Base-by-base conservation (phyloP, 345 rosid genomes). In the Dipteronia dyeriana region DNA sequence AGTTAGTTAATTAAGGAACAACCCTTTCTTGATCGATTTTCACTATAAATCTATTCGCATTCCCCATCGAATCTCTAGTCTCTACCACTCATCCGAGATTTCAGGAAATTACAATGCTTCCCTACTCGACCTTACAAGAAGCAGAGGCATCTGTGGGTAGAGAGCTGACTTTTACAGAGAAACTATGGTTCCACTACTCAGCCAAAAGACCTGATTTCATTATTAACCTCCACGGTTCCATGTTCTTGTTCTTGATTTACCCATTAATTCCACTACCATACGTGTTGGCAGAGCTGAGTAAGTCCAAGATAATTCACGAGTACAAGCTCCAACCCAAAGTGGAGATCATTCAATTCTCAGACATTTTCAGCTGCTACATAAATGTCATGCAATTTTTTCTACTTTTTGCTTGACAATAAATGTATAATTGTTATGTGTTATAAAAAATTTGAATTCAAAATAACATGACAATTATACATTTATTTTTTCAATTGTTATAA, bases 281-380 rank as follows among this genome's bases (percentile, higher is more conserved):
- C 1, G 85, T 90, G 4, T 75, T 87, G 78, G 43, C 85, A 20
- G 91, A 88, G 81, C 65, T 86, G 53, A 56, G 77, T 80, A 86
- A 84, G 74, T 86, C 91, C 69, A 80, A 81, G 56, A 85, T 84
- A 66, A 73, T 92, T 26, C 84, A 82, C 56, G 79, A 77, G 71
- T 83, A 87, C 82, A 94, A 94, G 90, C 92, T 94, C 85, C 97
- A 94, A 79, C 92, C 97, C 59, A 88, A 91, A 75, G 91, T 91
- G n/a, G 78, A 70, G 68, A 66, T n/a, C n/a, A 85, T 68, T 82
- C 97, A 0, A 0, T 51, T 82, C 0, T 70, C 88, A 1, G 95
- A 95, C 34, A 90, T 88, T 81, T 66, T 90, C 56, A 68, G 17
- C 43, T 92, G 98, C 67, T 94, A 92, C 77, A 31, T 88, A 71